phyloP scores from a whole-genome alignment of 139 green algal genomes.

The Asterochloris erici region DNA sequence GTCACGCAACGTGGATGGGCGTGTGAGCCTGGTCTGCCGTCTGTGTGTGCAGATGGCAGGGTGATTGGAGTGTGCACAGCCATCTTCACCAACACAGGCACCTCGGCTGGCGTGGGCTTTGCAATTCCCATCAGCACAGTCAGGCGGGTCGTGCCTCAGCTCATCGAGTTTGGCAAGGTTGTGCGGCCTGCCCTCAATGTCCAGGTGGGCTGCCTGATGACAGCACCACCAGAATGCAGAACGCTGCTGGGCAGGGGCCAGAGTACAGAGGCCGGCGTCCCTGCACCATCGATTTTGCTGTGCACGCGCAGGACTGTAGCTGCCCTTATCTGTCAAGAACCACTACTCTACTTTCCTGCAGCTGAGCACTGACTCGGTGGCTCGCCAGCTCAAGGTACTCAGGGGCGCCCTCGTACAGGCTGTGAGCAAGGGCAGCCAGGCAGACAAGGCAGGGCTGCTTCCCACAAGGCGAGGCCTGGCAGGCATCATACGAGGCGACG shows the following conservation, averaged over 20 bases:
- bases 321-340: no score
- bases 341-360: constrained; percentile 19
- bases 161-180: constrained; percentile 64
- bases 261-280: no score
- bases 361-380: constrained; percentile 55
- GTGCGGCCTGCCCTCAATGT: constrained; percentile 24
- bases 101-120: constrained; percentile 73
- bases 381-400: constrained; percentile 44
- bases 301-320: no score
- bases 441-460: constrained; percentile 63
- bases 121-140: constrained; percentile 77
- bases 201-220: constrained; percentile 6
- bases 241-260: no score
- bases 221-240: background rate
- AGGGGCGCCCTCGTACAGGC: constrained; percentile 57
- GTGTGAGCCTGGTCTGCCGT: background rate
- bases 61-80: constrained; percentile 70
- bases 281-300: no score
- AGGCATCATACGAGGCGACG: constrained; percentile 47
- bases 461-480: constrained; percentile 52
- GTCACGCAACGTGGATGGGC: background rate
- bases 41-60: constrained; percentile 15
- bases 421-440: constrained; percentile 38
- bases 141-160: constrained; percentile 70
- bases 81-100: constrained; percentile 82